Conservation (phyloP, 768 basidiomycete species). For the Daedaleopsis sinensis region DNA sequence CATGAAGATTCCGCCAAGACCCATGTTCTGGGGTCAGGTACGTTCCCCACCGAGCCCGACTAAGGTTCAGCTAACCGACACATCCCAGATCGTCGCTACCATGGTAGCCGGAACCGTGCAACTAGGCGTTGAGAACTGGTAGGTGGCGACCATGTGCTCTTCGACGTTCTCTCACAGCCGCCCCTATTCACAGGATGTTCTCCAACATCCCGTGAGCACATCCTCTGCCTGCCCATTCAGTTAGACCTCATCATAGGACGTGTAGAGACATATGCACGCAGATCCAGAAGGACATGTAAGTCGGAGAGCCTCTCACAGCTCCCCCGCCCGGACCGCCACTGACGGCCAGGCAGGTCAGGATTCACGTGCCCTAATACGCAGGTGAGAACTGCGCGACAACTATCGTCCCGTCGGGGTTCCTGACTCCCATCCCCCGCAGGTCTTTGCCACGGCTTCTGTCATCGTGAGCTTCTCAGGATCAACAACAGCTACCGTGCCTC, state of each 20-base stretch:
- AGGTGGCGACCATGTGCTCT: neutral
- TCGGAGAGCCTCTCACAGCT: neutral
- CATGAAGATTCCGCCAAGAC: constrained; percentile 61
- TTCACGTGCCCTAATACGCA: constrained; percentile 27
- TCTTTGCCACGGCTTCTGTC: constrained; percentile 46
- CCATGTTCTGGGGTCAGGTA: constrained; percentile 50
- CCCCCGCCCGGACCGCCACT: neutral
- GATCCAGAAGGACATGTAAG: constrained; percentile 8
- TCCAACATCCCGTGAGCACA: constrained; percentile 51
- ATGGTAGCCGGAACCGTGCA: constrained; percentile 66
- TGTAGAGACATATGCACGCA: constrained; percentile 13
- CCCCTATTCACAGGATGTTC: constrained; percentile 46
- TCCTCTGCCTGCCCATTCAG: neutral
- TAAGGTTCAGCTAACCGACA: neutral
- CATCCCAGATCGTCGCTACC: constrained; percentile 41
- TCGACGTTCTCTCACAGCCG: neutral
- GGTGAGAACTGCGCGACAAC: constrained; percentile 35
- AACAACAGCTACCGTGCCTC: neutral
- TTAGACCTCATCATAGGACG: neutral
- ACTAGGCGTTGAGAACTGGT: constrained; percentile 60
- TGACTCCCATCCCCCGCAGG: constrained; percentile 31
- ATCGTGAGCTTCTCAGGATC: constrained; percentile 46
- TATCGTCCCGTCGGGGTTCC: constrained; percentile 3
- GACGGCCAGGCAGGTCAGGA: constrained; percentile 4
- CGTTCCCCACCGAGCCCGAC: neutral